Evolutionary conservation across 2,329 filamentous ascomycete species (phyloP), one percentile per base, ranked within the genome.

Genomic region (Cladosporium austrohemisphaericum): DNA sequence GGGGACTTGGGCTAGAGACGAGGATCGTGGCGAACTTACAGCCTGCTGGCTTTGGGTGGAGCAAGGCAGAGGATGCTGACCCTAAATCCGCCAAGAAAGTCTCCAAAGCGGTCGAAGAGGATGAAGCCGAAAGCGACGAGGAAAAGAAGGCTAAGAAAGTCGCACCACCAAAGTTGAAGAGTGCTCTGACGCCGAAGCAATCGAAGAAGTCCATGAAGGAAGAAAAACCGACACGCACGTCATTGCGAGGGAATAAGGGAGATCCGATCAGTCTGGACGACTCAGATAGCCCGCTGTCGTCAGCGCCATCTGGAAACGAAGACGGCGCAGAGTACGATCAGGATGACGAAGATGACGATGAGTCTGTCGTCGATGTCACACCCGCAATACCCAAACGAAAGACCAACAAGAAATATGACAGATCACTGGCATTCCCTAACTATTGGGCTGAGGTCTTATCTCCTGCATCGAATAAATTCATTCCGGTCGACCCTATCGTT

Each of bases 381-480:
- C 69, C 73, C 7, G 33, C 35, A 14, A 67, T 68, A 2, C 68
- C 72, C 4, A 68, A 66, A 43, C 77, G 70, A 56, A 68, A 56
- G 29, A 50, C 66, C 31, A 60, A 63, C 20, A 76, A 74, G 51
- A 74, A 76, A 47, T 87, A 84, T 59, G 89, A 95, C 58, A 75
- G 77, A 16, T 90, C 95, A 57, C 75, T 96, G 22, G 80, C 84
- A 2, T 93, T 85, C 56, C 91, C 93, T 1, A 85, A 87, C 43
- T 97, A 97, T 66, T 98, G 93, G 93, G 86, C 86, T 0, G 93
- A 98, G 66, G 85, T 88, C 2, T 74, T 93, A 2, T 96, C 91
- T 0, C 86, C 89, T 2, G 76, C 88, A 3, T 92, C 88, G 0
- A 81, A 88, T 47, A 88, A 81, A 41, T 90, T 86, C 50, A 77